A percentile compares a stretch with the other conserved stretches of the same genome.
Evolutionary conservation across 2,329 filamentous ascomycete genomes (phyloP).

Genomic region (Aspergillus tamarii): DNA sequence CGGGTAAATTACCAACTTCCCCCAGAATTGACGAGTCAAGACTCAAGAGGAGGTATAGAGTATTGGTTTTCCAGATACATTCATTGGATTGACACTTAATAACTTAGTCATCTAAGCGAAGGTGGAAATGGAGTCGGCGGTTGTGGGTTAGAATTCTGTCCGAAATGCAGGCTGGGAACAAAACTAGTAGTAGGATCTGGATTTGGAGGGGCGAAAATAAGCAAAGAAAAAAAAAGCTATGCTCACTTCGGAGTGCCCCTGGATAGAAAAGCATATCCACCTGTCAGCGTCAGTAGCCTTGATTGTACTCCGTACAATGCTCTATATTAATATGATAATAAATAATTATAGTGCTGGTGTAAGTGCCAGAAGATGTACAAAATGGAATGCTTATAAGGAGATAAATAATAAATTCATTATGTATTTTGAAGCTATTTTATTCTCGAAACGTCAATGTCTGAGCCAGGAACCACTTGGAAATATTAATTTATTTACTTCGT

Average conservation of each 20-base stretch:
- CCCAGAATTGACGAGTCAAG: neutral
- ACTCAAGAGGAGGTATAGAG: neutral
- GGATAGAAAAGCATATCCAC: conserved; percentile 1
- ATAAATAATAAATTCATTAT: neutral
- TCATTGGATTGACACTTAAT: neutral
- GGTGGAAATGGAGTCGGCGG: neutral
- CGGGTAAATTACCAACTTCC: neutral
- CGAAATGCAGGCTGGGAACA: neutral
- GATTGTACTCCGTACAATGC: neutral
- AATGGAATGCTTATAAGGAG: neutral
- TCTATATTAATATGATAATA: neutral
- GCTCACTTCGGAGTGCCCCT: neutral
- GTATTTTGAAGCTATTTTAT: neutral
- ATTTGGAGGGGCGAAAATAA: neutral
- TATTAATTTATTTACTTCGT: conserved; percentile 2
- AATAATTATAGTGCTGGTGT: neutral
- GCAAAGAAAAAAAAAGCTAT: neutral
- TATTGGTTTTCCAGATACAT: neutral
- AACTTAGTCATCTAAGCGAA: neutral
- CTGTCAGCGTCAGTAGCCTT: neutral
- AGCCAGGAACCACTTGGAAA: neutral
- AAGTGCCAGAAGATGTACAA: neutral
- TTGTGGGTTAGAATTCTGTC: neutral
- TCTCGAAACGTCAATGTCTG: neutral
- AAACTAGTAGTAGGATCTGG: neutral